Conservation (phyloP, 1,139 yeast genomes). For the Suhomyces panamericanus region DNA sequence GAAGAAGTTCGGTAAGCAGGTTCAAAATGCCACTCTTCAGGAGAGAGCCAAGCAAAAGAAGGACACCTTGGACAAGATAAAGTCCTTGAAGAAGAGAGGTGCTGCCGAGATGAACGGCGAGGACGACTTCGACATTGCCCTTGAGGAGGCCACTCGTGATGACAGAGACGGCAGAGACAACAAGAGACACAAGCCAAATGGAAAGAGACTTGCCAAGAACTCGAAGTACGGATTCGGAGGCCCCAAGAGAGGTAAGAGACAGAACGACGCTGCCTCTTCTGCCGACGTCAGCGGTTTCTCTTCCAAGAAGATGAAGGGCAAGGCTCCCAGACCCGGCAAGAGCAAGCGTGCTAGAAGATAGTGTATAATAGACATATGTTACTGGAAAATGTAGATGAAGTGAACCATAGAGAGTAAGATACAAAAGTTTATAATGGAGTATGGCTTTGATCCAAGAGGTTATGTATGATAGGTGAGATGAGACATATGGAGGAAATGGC, state of each 20-base stretch:
- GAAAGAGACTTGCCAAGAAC: slow-evolving; percentile 67
- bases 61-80: slow-evolving; percentile 87
- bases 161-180: slow-evolving; percentile 28
- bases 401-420: background rate
- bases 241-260: slow-evolving; percentile 68
- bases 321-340: slow-evolving; percentile 71
- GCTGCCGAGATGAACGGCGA: slow-evolving; percentile 66
- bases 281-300: slow-evolving; percentile 69
- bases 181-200: slow-evolving; percentile 56
- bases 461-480: too few species aligned
- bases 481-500: too few species aligned
- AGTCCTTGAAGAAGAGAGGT: slow-evolving; percentile 83
- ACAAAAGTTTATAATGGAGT: too few species aligned
- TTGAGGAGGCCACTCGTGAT: slow-evolving; percentile 79
- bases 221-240: slow-evolving; percentile 70
- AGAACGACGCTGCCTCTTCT: slow-evolving; percentile 73
- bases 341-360: slow-evolving; percentile 47
- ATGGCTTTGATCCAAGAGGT: too few species aligned
- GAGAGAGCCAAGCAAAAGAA: slow-evolving; percentile 93
- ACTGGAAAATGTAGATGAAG: background rate
- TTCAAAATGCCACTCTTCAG: slow-evolving; percentile 89
- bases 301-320: slow-evolving; percentile 47
- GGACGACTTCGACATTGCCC: slow-evolving; percentile 69
- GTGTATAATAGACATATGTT: slow-evolving; percentile 2
- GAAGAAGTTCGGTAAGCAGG: slow-evolving; percentile 97